Evolutionary conservation across 305 asterid genomes (phyloP), one percentile per base, ranked within the genome.

Genomic region (Solanum hybrid): DNA sequence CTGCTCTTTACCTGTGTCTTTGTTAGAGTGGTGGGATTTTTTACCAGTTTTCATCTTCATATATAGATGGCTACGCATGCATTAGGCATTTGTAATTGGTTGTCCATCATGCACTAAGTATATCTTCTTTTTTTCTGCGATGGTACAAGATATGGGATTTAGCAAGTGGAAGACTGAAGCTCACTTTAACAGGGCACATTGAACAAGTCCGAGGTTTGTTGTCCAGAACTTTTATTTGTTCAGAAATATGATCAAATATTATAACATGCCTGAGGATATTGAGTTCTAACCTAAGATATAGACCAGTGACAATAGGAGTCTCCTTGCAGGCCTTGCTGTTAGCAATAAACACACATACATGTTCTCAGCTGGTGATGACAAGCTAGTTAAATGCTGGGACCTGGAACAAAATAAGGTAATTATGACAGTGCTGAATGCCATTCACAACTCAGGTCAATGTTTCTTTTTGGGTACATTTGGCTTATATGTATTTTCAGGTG

Each of bases 291-390:
- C 27, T n/a, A 78, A 77, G 72, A 81, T 56, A 15, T 9, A 87
- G 87, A 85, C 86, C 38, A 75, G 24, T 90, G 42, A 88, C 78
- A 60, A 36, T 51, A 87, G 9, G 72, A 40, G 69, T 51, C 89
- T 90, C 36, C 72, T 92, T 91, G 90, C 96, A 98, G 99, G 99
- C 73, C 95, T 98, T 90, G 98, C 99, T 92, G 94, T 98, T 90
- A 98, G 99, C 91, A 90, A 26, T 91, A 96, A 92, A 92, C 99
- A 98, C 89, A 96, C 99, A 10, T 97, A 97, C 90, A 97, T 97
- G 99, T 97, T 96, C 92, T 97, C 99, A 69, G 99, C 99, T 77
- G 99, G 99, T 73, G 99, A 97, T 91, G 99, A 97, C 93, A 97
- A 97, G 91, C 95, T 91, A 94, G 99, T 97, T 81, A 97, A 97